phyloP scores from a whole-genome alignment of 495 filamentous ascomycete species.

The Aspergillus funiculosus region DNA sequence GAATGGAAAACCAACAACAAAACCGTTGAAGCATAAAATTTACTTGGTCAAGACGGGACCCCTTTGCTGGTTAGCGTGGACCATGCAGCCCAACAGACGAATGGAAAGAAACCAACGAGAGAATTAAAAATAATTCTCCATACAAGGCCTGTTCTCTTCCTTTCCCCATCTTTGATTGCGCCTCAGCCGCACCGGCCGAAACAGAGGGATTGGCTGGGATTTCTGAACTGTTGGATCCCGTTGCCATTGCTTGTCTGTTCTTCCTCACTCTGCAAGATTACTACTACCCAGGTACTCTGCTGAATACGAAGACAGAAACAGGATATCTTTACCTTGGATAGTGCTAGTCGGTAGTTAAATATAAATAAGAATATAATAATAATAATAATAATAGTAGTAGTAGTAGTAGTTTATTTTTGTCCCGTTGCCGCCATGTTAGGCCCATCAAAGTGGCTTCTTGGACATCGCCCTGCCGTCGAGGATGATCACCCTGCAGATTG shows the following conservation, averaged over 20 bases:
- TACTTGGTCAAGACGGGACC: not conserved
- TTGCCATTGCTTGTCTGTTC: not conserved
- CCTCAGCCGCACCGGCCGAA: slow-evolving; percentile 22
- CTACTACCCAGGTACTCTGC: no score
- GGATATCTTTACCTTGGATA: no score
- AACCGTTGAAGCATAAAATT: slow-evolving; percentile 16
- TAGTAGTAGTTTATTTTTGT: not conserved
- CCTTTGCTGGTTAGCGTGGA: not conserved
- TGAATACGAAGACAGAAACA: no score
- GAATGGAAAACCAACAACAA: slow-evolving; percentile 16
- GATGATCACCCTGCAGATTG: slow-evolving; percentile 20
- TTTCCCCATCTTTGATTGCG: slow-evolving; percentile 20
- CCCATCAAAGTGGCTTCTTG: not conserved
- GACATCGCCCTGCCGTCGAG: slow-evolving; percentile 1
- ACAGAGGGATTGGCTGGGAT: slow-evolving; percentile 4
- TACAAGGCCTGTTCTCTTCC: slow-evolving; percentile 11
- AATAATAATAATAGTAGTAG: no score
- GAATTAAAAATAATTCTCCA: slow-evolving; percentile 18
- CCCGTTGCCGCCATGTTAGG: not conserved
- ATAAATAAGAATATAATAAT: not conserved
- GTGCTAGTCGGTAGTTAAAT: no score
- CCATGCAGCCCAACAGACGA: not conserved
- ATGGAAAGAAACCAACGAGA: not conserved
- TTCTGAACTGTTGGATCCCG: slow-evolving; percentile 5
- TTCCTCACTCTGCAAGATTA: not conserved